Percentiles rank a stretch among this genome's conserved stretches.
Conservation (phyloP, 2,329 filamentous ascomycete species). For the Cyclaneusma minus region DNA sequence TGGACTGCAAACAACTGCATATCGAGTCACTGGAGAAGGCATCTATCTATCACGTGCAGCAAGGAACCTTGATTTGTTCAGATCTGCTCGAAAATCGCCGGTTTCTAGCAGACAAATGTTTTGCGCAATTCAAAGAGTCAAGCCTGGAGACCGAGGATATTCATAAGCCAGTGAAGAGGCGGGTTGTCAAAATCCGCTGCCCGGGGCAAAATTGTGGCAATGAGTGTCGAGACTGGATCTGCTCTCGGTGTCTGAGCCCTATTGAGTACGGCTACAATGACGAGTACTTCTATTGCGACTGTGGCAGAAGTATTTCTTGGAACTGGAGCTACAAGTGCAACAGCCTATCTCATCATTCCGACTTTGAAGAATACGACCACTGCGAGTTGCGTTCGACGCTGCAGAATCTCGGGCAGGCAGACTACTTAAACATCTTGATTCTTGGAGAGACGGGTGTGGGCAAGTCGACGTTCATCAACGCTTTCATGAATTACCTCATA, state of each 20-base stretch:
- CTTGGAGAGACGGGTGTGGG: conserved; percentile 32
- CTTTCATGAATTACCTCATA: conserved; percentile 28
- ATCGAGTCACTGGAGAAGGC: conserved; percentile 7
- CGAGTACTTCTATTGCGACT: conserved; percentile 22
- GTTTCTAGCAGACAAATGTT: conserved; percentile 10
- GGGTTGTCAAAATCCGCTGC: conserved; percentile 19
- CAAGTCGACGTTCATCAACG: conserved; percentile 32
- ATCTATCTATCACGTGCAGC: conserved; percentile 9
- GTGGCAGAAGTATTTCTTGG: conserved; percentile 16
- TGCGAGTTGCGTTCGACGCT: conserved; percentile 9
- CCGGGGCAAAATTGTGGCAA: conserved; percentile 14
- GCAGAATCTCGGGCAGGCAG: conserved; percentile 11
- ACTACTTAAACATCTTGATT: conserved; percentile 27
- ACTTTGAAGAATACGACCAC: conserved; percentile 10
- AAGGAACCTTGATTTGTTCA: conserved; percentile 4
- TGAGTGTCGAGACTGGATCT: conserved; percentile 11
- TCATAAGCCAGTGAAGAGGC: conserved; percentile 14
- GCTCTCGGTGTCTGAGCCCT: conserved; percentile 12
- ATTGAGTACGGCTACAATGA: conserved; percentile 17
- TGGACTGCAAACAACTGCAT: no score
- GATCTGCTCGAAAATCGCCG: conserved; percentile 10
- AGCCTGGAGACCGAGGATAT: conserved; percentile 8
- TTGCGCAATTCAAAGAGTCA: conserved; percentile 7
- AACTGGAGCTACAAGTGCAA: conserved; percentile 20
- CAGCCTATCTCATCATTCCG: conserved; percentile 10